phyloP scores from a whole-genome alignment of 2,329 filamentous ascomycete species.

The Ophiostoma angusticollis region DNA sequence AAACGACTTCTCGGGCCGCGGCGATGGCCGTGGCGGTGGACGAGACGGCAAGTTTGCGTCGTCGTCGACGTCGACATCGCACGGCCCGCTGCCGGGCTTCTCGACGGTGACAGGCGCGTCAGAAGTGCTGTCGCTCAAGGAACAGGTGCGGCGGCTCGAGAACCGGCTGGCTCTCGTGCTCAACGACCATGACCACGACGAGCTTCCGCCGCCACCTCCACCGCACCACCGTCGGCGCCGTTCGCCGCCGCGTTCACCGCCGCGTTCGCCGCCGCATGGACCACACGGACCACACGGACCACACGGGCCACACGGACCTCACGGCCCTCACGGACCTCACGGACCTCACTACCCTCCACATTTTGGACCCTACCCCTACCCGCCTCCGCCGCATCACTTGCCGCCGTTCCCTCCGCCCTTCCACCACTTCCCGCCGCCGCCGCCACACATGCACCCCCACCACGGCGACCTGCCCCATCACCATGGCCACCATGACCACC shows the following conservation, averaged over 20 bases:
- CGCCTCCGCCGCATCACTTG: constrained; percentile 1
- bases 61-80: constrained; percentile 4
- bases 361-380: neutral
- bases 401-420: constrained; percentile 2
- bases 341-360: constrained; percentile 1
- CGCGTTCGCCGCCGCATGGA: neutral
- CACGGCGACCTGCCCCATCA: constrained; percentile 3
- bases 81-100: constrained; percentile 4
- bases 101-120: constrained; percentile 8
- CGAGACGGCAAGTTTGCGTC: constrained; percentile 3
- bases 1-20: constrained; percentile 4
- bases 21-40: neutral
- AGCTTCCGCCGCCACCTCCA: neutral
- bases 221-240: constrained; percentile 1
- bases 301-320: no score
- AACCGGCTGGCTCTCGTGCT: constrained; percentile 24
- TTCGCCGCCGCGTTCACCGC: neutral
- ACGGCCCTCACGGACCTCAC: neutral
- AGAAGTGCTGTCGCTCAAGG: constrained; percentile 27
- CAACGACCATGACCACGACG: constrained; percentile 10
- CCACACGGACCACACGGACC: no score
- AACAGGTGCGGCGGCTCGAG: constrained; percentile 31
- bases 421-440: constrained; percentile 1
- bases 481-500: neutral
- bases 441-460: constrained; percentile 4